Conservation (phyloP, 2,329 filamentous ascomycete genomes). For the Colletotrichum sp. region DNA sequence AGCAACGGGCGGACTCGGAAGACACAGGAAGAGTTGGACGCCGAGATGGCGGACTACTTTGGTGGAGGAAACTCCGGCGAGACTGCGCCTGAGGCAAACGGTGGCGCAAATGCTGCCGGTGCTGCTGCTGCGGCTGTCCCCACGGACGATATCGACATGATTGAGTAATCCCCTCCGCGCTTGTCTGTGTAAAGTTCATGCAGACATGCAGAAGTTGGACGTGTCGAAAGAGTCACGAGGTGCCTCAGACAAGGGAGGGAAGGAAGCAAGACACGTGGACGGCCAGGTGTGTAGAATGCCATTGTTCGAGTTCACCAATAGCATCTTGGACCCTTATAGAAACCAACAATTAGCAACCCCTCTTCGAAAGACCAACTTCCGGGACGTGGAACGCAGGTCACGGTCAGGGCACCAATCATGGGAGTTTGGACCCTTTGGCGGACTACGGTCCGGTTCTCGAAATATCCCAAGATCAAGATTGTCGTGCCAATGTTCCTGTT, state of each 20-base stretch:
- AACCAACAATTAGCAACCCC: not conserved
- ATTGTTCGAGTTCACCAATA: not conserved
- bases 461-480: not conserved
- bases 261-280: not conserved
- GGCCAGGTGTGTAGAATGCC: not conserved
- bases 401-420: not conserved
- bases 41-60: slow-evolving; percentile 98
- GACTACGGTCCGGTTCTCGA: not conserved
- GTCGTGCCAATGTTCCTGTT: not conserved
- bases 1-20: slow-evolving; percentile 71
- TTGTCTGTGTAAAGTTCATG: not conserved
- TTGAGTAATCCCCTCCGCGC: slow-evolving; percentile 55
- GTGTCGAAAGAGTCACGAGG: not conserved
- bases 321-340: not conserved
- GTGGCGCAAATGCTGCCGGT: slow-evolving; percentile 38
- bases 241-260: not conserved
- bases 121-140: slow-evolving; percentile 30
- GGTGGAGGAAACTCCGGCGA: slow-evolving; percentile 45
- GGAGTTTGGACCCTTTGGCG: not conserved
- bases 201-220: not conserved
- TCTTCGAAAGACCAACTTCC: not conserved
- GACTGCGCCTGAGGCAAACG: slow-evolving; percentile 39
- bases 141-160: slow-evolving; percentile 73
- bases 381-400: not conserved
- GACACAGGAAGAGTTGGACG: slow-evolving; percentile 90